Evolutionary conservation across 148 eudicot species (phyloP), one percentile per base, ranked within the genome.

Genomic region (Vaccinium vitisidaea): DNA sequence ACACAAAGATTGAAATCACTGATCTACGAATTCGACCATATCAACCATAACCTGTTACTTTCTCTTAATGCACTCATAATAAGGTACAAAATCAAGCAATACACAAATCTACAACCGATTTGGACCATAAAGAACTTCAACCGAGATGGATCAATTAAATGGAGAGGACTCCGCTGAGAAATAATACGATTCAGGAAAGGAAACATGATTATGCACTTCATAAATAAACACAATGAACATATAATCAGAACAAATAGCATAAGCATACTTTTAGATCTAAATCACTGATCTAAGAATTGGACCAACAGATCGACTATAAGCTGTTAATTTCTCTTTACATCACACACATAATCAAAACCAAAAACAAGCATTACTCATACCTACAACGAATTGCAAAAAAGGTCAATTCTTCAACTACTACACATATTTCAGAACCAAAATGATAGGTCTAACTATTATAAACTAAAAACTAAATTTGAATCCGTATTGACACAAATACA

Each of bases 141-240:
- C 3, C 4, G 16, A 32, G 25, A 25, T 27, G 73, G 32, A 25
- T 67, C 73, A 67, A 67, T 67, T 23, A 90, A 93, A 94, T 0
- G 96, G 98, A 80, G 95, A 94, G 88, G 88, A 94, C 80, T 94
- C 98, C 9, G 88, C 96, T 91, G 90, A 77, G 81, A 86, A n/a
- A 71, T 27, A 50, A 85, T 56, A n/a, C 12, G 32, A 27, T 53
- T 75, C 56, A 88, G 15, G n/a, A 49, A 70, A 23, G 54, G 46
- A 46, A 82, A 25, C 65, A 58, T 78, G 74, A 87, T 77, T 75
- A 61, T 55, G n/a, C 27, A 32, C 9, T 58, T 50, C n/a, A 65
- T 21, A 18, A 46, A 84, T 67, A 8, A n/a, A 58, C 27, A 30
- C 10, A 83, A 54, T 53, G 49, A 50, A 39, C 50, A 36, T 76